Evolutionary conservation across 2,329 filamentous ascomycete species (phyloP).

Genomic region (Berkeleyomyces rouxiae): DNA sequence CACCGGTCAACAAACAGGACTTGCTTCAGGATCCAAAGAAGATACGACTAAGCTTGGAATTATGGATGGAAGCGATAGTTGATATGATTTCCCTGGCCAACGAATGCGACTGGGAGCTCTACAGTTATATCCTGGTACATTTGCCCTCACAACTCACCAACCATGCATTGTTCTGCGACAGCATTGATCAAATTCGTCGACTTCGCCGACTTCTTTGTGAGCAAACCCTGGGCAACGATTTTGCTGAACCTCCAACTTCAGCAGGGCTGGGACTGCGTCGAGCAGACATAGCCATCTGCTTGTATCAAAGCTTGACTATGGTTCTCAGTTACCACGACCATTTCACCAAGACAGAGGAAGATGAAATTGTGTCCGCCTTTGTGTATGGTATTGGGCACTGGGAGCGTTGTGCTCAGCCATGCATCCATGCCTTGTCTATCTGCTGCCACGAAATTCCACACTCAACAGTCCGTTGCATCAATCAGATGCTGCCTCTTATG

Average conservation of each 20-base stretch:
- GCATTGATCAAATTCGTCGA: slow-evolving; percentile 57
- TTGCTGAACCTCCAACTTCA: slow-evolving; percentile 58
- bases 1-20: not conserved
- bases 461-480: slow-evolving; percentile 70
- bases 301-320: slow-evolving; percentile 75
- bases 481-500: slow-evolving; percentile 82
- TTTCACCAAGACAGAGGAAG: slow-evolving; percentile 70
- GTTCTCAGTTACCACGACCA: slow-evolving; percentile 79
- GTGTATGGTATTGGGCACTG: slow-evolving; percentile 68
- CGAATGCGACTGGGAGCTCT: slow-evolving; percentile 66
- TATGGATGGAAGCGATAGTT: slow-evolving; percentile 65
- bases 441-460: slow-evolving; percentile 88
- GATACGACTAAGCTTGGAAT: slow-evolving; percentile 38
- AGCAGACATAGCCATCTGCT: slow-evolving; percentile 72
- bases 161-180: slow-evolving; percentile 62
- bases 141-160: slow-evolving; percentile 80
- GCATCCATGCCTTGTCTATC: slow-evolving; percentile 85
- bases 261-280: slow-evolving; percentile 60
- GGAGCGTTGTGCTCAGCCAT: slow-evolving; percentile 77
- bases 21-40: slow-evolving; percentile 14
- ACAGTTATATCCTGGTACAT: slow-evolving; percentile 77
- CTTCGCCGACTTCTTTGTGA: slow-evolving; percentile 66
- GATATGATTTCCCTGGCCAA: slow-evolving; percentile 3
- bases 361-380: slow-evolving; percentile 77
- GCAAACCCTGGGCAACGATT: slow-evolving; percentile 59